Conservation (phyloP, 2,329 filamentous ascomycete genomes). For the Penicillium sp. region DNA sequence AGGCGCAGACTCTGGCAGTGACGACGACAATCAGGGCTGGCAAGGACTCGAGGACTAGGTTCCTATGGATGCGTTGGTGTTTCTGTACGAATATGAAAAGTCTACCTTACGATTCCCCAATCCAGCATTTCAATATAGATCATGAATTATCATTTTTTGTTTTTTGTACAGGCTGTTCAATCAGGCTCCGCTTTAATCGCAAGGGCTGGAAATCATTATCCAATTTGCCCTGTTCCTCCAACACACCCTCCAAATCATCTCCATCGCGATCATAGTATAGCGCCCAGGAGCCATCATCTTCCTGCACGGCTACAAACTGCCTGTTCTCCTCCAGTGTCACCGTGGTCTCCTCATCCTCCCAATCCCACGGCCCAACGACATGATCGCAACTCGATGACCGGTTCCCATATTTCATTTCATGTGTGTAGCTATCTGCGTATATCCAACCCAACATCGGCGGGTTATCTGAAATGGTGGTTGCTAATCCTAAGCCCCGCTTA, state of each 20-base stretch:
- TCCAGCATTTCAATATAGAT: too few relatives aligned
- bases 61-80: too few relatives aligned
- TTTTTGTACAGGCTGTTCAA: too few relatives aligned
- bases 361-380: slow-evolving; percentile 74
- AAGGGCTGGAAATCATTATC: slow-evolving; percentile 20
- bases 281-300: slow-evolving; percentile 36
- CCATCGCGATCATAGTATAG: slow-evolving; percentile 40
- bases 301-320: slow-evolving; percentile 35
- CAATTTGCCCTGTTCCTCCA: slow-evolving; percentile 23
- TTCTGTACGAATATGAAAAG: too few relatives aligned
- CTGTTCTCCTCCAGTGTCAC: slow-evolving; percentile 32
- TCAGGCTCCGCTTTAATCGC: too few relatives aligned
- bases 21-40: too few relatives aligned
- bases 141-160: too few relatives aligned
- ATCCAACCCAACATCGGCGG: slow-evolving; percentile 63
- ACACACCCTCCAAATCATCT: slow-evolving; percentile 30
- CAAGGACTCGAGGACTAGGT: too few relatives aligned
- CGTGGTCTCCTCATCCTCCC: slow-evolving; percentile 52
- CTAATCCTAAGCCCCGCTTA: slow-evolving; percentile 43
- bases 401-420: slow-evolving; percentile 56
- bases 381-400: slow-evolving; percentile 64
- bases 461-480: slow-evolving; percentile 46
- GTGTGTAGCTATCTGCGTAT: slow-evolving; percentile 54
- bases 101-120: too few relatives aligned
- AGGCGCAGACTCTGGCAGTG: too few relatives aligned